Conservation (phyloP, 768 basidiomycete species). For the Paxillus rubicundulus region DNA sequence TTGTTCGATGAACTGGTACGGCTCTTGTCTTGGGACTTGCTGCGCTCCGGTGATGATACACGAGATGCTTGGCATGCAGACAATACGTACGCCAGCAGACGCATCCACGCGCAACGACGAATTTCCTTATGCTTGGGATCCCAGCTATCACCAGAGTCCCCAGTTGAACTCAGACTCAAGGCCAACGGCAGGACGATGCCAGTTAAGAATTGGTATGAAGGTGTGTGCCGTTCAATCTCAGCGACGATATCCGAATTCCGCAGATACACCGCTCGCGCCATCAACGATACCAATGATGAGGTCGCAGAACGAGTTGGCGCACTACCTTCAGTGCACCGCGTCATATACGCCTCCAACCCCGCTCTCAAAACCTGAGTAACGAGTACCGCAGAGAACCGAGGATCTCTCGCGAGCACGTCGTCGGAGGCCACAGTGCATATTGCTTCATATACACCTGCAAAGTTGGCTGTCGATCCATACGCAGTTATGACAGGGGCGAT, state of each 20-base stretch:
- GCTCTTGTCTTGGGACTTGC: slow-evolving; percentile 44
- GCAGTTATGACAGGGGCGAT: slow-evolving; percentile 54
- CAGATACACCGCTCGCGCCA: slow-evolving; percentile 47
- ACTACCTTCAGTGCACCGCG: slow-evolving; percentile 41
- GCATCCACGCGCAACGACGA: slow-evolving; percentile 55
- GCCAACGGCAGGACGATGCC: slow-evolving; percentile 63
- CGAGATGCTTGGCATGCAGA: slow-evolving; percentile 40
- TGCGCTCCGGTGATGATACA: slow-evolving; percentile 35
- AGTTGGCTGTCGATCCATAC: slow-evolving; percentile 50
- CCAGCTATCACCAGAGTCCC: slow-evolving; percentile 38
- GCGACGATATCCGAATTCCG: slow-evolving; percentile 51
- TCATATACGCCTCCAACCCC: slow-evolving; percentile 47
- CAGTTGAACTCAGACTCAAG: slow-evolving; percentile 47
- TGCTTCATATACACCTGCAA: slow-evolving; percentile 54
- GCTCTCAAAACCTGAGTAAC: slow-evolving; percentile 45
- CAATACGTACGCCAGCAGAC: slow-evolving; percentile 59
- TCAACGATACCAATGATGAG: slow-evolving; percentile 35
- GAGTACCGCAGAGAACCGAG: slow-evolving; percentile 46
- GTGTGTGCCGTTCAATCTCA: slow-evolving; percentile 52
- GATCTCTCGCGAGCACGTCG: slow-evolving; percentile 50
- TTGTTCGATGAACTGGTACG: slow-evolving; percentile 13
- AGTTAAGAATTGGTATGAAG: slow-evolving; percentile 61
- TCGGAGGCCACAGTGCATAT: slow-evolving; percentile 45
- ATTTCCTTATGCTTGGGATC: slow-evolving; percentile 48
- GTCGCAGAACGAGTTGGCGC: slow-evolving; percentile 40